These are phyloP conservation scores for Thuja plicata DNA, from an alignment of 83 land plant species.

Conservation along the genomic window DNA sequence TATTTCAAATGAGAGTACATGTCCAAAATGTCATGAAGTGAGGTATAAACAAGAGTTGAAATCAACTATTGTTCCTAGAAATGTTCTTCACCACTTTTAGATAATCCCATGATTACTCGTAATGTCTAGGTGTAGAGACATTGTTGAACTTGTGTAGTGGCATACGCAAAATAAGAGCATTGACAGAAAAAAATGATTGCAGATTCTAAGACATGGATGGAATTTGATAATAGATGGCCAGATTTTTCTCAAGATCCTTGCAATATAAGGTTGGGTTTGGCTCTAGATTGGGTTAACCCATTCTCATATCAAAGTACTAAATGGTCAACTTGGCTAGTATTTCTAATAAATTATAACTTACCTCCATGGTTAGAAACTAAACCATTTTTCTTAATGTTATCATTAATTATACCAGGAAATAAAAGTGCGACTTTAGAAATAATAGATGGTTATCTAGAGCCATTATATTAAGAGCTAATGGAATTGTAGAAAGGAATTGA, in stretches of 20 bases:
- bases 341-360: too few species aligned
- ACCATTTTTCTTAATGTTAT: too few species aligned
- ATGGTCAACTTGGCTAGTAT: too few species aligned
- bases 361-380: too few species aligned
- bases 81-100: neutral
- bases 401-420: too few species aligned
- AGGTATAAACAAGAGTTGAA: neutral
- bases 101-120: neutral
- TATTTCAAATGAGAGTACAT: too few species aligned
- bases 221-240: too few species aligned
- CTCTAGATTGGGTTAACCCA: neutral
- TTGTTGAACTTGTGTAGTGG: neutral
- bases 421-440: too few species aligned
- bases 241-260: neutral
- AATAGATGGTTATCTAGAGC: neutral
- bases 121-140: neutral
- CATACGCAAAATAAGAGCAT: neutral
- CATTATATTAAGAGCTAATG: neutral
- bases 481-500: neutral
- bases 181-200: neutral
- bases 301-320: too few species aligned
- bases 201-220: neutral
- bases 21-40: too few species aligned
- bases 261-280: too few species aligned
- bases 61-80: neutral